Percentiles rank a stretch among this genome's conserved stretches.
These are phyloP conservation scores for Cymbopogon citratus DNA, from an alignment of 176 grass and related monocot genomes.

Conservation along the genomic window DNA sequence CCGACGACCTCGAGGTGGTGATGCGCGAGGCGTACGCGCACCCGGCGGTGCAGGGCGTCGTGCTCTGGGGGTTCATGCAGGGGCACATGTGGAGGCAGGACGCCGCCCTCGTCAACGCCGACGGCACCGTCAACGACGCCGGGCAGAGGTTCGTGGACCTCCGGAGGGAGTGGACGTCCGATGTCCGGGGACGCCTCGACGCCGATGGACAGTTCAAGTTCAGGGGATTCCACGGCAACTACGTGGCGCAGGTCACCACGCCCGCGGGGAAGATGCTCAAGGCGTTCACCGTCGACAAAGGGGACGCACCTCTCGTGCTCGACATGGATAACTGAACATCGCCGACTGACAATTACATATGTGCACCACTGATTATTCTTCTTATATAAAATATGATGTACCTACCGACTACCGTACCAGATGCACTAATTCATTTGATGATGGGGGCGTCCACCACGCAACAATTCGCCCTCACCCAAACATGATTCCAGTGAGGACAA, in stretches of 20 bases:
- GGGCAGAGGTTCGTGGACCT: conserved; percentile 30
- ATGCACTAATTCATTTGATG: too few relatives aligned
- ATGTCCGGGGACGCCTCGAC: conserved; percentile 17
- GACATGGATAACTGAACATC: background rate
- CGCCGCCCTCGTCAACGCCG: conserved; percentile 35
- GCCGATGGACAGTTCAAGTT: conserved; percentile 45
- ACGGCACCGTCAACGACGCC: conserved; percentile 48
- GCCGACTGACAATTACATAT: background rate
- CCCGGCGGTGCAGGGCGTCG: conserved; percentile 44
- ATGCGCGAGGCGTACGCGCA: conserved; percentile 67
- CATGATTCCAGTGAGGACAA: too few relatives aligned
- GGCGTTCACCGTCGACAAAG: conserved; percentile 50
- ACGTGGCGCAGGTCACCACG: conserved; percentile 32
- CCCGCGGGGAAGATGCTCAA: conserved; percentile 24
- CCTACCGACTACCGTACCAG: too few relatives aligned
- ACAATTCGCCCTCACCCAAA: too few relatives aligned
- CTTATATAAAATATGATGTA: too few relatives aligned
- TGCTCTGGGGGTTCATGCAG: conserved; percentile 68
- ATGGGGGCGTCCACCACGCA: too few relatives aligned
- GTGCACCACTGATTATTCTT: background rate
- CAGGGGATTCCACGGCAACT: conserved; percentile 59
- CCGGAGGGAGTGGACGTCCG: conserved; percentile 52
- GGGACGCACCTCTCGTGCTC: conserved; percentile 10
- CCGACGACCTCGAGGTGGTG: conserved; percentile 60
- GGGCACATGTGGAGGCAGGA: conserved; percentile 39